These are phyloP conservation scores for Agrocybe praecox DNA, from an alignment of 768 basidiomycete species.

Conservation along the genomic window DNA sequence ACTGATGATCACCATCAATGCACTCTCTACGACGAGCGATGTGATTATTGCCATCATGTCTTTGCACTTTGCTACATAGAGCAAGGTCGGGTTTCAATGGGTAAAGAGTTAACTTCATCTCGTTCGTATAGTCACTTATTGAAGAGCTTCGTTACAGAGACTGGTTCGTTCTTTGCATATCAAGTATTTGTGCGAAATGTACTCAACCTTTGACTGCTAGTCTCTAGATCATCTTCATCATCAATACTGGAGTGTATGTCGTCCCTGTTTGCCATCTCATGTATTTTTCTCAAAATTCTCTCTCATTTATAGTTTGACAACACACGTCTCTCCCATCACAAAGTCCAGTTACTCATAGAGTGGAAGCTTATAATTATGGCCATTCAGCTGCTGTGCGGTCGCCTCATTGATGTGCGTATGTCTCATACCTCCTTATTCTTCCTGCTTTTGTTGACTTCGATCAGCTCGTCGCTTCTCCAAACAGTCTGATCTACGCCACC, in stretches of 20 bases:
- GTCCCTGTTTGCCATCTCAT: neutral
- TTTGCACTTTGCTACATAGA: constrained; percentile 46
- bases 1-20: constrained; percentile 55
- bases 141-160: no score
- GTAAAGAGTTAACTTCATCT: no score
- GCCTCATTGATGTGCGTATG: constrained; percentile 48
- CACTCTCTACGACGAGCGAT: constrained; percentile 47
- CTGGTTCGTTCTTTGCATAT: constrained; percentile 32
- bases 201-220: neutral
- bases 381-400: constrained; percentile 44
- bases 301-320: constrained; percentile 35
- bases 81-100: constrained; percentile 55
- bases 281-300: no score
- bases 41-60: constrained; percentile 49
- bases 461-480: constrained; percentile 39
- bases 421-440: neutral
- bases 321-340: constrained; percentile 26
- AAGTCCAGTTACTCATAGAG: neutral
- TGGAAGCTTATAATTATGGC: neutral
- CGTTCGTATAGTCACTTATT: no score
- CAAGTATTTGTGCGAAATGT: no score
- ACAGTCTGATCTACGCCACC: constrained; percentile 47
- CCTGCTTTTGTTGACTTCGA: no score
- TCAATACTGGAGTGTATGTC: constrained; percentile 52
- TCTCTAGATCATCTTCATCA: constrained; percentile 50